phyloP scores from a whole-genome alignment of 129 eudicot species.

The Glebionis coronaria region DNA sequence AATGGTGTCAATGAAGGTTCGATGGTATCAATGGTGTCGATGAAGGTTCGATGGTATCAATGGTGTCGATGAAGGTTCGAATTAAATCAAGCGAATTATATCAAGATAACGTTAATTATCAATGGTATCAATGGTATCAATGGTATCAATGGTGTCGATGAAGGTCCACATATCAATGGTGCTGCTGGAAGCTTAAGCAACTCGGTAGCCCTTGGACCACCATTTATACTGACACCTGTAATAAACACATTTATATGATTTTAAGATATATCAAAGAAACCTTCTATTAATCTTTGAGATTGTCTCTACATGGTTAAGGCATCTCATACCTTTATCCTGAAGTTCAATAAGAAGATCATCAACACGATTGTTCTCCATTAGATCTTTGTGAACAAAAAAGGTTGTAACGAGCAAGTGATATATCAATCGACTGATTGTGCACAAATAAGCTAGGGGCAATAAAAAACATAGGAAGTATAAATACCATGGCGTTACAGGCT shows the following conservation, averaged over 20 bases:
- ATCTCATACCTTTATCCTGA: slow-evolving; percentile 60
- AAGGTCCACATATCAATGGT: no score
- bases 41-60: no score
- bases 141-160: no score
- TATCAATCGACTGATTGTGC: neutral
- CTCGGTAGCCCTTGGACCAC: slow-evolving; percentile 79
- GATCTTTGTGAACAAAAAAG: slow-evolving; percentile 89
- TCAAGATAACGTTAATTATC: no score
- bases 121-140: no score
- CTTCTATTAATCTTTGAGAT: neutral
- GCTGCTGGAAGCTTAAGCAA: slow-evolving; percentile 70
- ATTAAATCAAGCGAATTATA: no score
- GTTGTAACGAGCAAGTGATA: slow-evolving; percentile 19
- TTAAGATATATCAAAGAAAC: slow-evolving; percentile 1
- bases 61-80: no score
- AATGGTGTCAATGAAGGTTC: no score
- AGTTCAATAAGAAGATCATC: slow-evolving; percentile 77
- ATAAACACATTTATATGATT: slow-evolving; percentile 12
- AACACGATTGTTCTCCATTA: slow-evolving; percentile 55
- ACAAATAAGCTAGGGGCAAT: neutral
- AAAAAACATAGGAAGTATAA: neutral
- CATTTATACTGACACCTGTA: slow-evolving; percentile 78
- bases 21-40: no score
- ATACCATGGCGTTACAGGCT: slow-evolving; percentile 98
- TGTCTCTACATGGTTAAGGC: neutral